phyloP scores from a whole-genome alignment of 768 basidiomycete species.

The Lenzites betulinus region DNA sequence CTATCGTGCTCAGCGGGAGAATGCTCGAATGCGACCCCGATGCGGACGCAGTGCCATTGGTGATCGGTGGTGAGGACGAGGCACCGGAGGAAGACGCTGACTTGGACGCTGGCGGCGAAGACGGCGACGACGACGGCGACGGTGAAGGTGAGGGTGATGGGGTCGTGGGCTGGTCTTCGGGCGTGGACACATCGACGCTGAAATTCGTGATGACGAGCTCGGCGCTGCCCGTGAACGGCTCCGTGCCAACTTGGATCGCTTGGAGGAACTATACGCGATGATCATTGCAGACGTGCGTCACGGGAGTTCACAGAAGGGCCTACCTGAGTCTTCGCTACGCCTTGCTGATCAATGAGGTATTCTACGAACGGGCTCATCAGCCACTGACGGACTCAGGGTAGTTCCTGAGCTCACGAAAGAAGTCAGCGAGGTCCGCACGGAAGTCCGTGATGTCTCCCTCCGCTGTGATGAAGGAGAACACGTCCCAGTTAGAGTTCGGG shows the following conservation, averaged over 20 bases:
- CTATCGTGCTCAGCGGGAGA: neutral
- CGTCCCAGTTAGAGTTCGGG: slow-evolving; percentile 59
- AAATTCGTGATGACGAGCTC: slow-evolving; percentile 44
- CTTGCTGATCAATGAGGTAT: slow-evolving; percentile 48
- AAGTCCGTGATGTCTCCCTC: slow-evolving; percentile 52
- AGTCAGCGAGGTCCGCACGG: slow-evolving; percentile 51
- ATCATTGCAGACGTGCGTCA: neutral
- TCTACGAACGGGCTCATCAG: slow-evolving; percentile 31
- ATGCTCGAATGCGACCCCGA: neutral
- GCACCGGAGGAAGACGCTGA: neutral
- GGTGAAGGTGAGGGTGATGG: neutral
- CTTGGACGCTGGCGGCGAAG: neutral
- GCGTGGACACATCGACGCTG: slow-evolving; percentile 39
- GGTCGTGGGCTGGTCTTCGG: neutral
- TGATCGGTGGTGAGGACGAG: neutral
- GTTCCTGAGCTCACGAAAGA: slow-evolving; percentile 46
- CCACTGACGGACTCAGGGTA: neutral
- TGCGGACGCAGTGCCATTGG: neutral
- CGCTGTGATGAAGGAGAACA: slow-evolving; percentile 54
- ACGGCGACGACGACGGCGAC: neutral
- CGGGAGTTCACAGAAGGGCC: neutral
- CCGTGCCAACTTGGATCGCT: slow-evolving; percentile 55
- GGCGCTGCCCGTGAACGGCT: slow-evolving; percentile 54
- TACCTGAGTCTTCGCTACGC: slow-evolving; percentile 50
- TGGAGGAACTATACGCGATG: slow-evolving; percentile 45